These are phyloP conservation scores for Ceratocystiopsis sp. DNA, from an alignment of 2,329 filamentous ascomycete genomes.

Conservation along the genomic window DNA sequence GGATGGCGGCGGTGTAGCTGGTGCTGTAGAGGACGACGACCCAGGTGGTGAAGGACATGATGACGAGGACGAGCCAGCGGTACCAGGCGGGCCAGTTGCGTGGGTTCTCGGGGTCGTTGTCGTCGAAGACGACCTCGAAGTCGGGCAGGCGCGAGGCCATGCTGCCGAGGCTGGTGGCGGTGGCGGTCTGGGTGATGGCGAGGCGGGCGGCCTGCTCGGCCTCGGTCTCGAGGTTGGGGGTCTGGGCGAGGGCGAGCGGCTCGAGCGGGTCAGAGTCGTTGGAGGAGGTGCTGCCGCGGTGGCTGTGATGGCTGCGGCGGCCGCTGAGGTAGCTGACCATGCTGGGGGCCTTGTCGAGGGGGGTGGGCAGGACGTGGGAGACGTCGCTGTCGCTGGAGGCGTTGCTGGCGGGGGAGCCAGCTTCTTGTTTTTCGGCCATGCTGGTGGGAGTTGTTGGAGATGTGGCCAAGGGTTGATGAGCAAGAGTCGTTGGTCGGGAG, in stretches of 20 bases:
- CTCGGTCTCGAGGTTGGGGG: constrained; percentile 7
- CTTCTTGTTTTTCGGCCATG: too few species aligned
- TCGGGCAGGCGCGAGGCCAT: constrained; percentile 27
- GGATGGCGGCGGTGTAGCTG: constrained; percentile 53
- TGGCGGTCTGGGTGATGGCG: constrained; percentile 21
- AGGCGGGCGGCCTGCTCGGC: constrained; percentile 14
- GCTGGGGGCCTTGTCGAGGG: constrained; percentile 1
- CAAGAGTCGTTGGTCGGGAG: too few species aligned
- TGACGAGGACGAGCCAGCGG: constrained; percentile 21
- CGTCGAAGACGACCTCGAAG: constrained; percentile 53
- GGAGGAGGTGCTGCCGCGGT: constrained; percentile 2
- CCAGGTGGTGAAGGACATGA: constrained; percentile 25
- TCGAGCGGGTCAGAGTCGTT: constrained; percentile 10
- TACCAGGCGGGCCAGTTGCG: constrained; percentile 46
- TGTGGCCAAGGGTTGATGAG: too few species aligned
- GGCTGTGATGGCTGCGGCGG: background rate
- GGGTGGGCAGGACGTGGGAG: background rate
- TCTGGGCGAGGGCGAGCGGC: constrained; percentile 9
- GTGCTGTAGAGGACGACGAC: constrained; percentile 51
- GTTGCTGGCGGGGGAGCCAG: too few species aligned
- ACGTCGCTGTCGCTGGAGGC: background rate
- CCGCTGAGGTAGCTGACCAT: constrained; percentile 1
- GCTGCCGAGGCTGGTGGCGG: constrained; percentile 22
- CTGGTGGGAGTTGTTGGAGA: too few species aligned
- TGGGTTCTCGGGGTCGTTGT: constrained; percentile 43